A percentile compares a stretch with the other conserved stretches of the same genome.
Evolutionary conservation across 345 rosid genomes (phyloP).

Genomic region (Euphorbia pulcherrima): DNA sequence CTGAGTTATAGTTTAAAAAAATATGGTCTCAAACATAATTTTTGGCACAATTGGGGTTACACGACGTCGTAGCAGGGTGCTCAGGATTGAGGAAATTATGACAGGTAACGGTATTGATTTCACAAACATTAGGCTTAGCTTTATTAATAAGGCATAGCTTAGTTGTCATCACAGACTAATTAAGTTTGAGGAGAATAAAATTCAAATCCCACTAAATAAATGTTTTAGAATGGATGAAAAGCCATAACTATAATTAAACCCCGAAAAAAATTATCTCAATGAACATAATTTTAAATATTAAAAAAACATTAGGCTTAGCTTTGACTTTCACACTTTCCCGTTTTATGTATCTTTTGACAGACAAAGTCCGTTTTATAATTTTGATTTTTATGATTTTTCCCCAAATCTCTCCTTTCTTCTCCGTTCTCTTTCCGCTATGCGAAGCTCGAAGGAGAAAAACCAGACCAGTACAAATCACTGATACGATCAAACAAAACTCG

Average conservation of each 20-base stretch:
- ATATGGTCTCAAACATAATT: too few relatives aligned
- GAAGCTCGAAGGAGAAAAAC: not conserved
- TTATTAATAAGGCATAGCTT: too few relatives aligned
- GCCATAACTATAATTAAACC: too few relatives aligned
- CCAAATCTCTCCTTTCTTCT: constrained; percentile 7
- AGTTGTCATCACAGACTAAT: too few relatives aligned
- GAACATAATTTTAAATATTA: too few relatives aligned
- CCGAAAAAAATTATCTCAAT: too few relatives aligned
- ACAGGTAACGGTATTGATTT: not conserved
- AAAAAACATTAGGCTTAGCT: constrained; percentile 12
- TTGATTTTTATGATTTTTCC: not conserved
- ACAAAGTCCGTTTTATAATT: not conserved
- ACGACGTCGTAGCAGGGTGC: constrained; percentile 3
- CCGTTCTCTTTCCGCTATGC: not conserved
- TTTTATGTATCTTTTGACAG: constrained; percentile 6
- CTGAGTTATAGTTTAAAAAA: too few relatives aligned
- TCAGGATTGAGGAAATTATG: not conserved
- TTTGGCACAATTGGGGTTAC: too few relatives aligned
- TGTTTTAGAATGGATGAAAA: too few relatives aligned
- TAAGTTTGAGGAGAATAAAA: too few relatives aligned
- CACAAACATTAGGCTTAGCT: not conserved
- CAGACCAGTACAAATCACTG: not conserved
- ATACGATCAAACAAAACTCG: not conserved
- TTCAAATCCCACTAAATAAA: too few relatives aligned
- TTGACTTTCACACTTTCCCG: constrained; percentile 21